A percentile compares a stretch with the other conserved stretches of the same genome.
Conservation (phyloP, 2,329 filamentous ascomycete genomes). For the Neofusicoccum umdonicola region DNA sequence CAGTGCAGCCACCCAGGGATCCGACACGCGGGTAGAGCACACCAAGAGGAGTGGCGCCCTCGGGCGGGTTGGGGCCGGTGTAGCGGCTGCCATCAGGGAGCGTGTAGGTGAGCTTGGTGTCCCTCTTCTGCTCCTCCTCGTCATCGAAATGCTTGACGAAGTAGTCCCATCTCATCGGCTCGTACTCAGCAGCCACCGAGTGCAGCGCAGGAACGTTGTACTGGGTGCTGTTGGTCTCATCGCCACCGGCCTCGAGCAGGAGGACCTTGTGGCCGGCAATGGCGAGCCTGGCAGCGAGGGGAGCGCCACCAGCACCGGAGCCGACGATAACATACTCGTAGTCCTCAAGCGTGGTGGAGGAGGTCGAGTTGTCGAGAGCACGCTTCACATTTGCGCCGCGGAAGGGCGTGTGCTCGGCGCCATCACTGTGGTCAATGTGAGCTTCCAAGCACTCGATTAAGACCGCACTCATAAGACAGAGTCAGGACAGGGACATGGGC, state of each 20-base stretch:
- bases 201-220: slow-evolving; percentile 57
- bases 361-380: slow-evolving; percentile 19
- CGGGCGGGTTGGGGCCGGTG: slow-evolving; percentile 53
- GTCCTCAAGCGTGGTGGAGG: slow-evolving; percentile 6
- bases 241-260: slow-evolving; percentile 61
- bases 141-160: slow-evolving; percentile 63
- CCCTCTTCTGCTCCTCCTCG: slow-evolving; percentile 50
- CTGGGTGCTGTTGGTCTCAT: slow-evolving; percentile 46
- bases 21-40: slow-evolving; percentile 59
- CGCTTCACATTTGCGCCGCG: slow-evolving; percentile 24
- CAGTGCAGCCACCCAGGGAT: slow-evolving; percentile 58
- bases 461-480: background rate
- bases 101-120: slow-evolving; percentile 60
- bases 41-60: slow-evolving; percentile 52
- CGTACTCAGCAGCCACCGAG: slow-evolving; percentile 55
- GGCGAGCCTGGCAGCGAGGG: slow-evolving; percentile 59
- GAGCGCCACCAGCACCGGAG: slow-evolving; percentile 59
- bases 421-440: slow-evolving; percentile 21
- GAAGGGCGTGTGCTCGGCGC: slow-evolving; percentile 24
- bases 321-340: slow-evolving; percentile 66
- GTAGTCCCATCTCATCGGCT: slow-evolving; percentile 60
- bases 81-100: slow-evolving; percentile 53
- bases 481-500: background rate
- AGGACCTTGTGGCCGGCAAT: slow-evolving; percentile 58
- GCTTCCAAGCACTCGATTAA: background rate